Base-by-base conservation (phyloP, 768 basidiomycete species). In the Pleurotus tuber-regium region DNA sequence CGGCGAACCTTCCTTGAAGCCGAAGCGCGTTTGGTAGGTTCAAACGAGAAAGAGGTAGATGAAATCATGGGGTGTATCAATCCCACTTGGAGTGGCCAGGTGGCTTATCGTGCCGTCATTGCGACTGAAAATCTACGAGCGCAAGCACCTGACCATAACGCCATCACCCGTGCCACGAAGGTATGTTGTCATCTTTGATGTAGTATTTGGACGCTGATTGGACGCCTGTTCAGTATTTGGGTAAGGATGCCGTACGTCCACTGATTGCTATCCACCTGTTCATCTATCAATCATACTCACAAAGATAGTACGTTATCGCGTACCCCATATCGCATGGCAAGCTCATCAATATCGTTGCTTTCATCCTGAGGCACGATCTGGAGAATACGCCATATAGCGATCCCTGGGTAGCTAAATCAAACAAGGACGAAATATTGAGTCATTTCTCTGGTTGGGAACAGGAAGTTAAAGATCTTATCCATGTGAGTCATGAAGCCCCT, bases 341-440 rank as follows among this genome's bases (percentile, higher is more conserved):
- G 56, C 65, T 74, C 53, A 68, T 89, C 57, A 89, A 87, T 57
- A 73, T 87, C 51, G 86, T 77, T 14, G 83, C 81, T 1, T 83
- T 84, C 58, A 70, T 65, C 21, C 62, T 75, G 16, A 67, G 70
- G 21, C 75, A 76, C 53, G 77, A 83, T 24, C 67, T 77, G n/a
- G 77, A 85, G 57, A 66, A 70, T 52, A 77, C 82, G 1, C 62
- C 63, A 19, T 80, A 73, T 53, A 64, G 73, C 10, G 77, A 74
- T 3, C 68, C 77, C 11, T 84, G 81, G 83, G 74, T 83, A 4
- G 68, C 68, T 25, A 70, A 72, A 5, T 59, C 75, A 1, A 69
- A 77, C 18, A 72, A 65, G 49, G 61, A 72, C 19, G 79, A 84
- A 44, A 60, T 86, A 28, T 44, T 68, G 4, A 58, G 57, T 7